These are phyloP conservation scores for Syncephalis plumigaleata DNA, from an alignment of 371 early-diverging fungal genomes.

Conservation along the genomic window DNA sequence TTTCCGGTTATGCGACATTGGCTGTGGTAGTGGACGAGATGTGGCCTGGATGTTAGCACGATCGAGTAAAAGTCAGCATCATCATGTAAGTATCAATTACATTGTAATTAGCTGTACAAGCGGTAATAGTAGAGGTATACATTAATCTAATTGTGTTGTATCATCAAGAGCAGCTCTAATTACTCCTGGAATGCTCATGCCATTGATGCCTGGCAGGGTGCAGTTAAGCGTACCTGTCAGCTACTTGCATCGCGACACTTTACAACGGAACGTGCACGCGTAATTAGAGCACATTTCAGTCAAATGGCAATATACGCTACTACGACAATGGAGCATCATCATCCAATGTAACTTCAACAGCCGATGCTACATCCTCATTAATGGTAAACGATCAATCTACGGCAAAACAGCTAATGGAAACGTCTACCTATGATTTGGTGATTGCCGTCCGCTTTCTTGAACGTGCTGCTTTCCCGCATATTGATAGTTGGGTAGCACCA, in stretches of 20 bases:
- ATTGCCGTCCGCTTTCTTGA: constrained; percentile 20
- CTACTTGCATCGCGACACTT: constrained; percentile 10
- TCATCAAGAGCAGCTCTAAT: too few species aligned
- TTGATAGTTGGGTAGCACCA: constrained; percentile 12
- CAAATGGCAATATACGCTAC: too few species aligned
- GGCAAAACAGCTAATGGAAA: background rate
- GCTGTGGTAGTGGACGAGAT: constrained; percentile 27
- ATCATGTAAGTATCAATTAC: background rate
- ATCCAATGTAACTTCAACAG: constrained; percentile 12
- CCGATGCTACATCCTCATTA: background rate
- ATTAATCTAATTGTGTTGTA: too few species aligned
- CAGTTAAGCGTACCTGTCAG: constrained; percentile 14
- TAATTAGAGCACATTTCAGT: too few species aligned
- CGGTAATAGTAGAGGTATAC: too few species aligned
- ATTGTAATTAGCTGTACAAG: too few species aligned
- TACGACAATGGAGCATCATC: constrained; percentile 10
- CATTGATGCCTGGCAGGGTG: constrained; percentile 15
- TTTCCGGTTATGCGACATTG: constrained; percentile 18
- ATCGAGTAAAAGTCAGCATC: too few species aligned
- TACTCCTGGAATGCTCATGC: constrained; percentile 15
- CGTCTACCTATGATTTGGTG: constrained; percentile 14
- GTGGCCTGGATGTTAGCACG: constrained; percentile 15
- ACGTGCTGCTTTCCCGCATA: constrained; percentile 11
- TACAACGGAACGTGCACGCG: constrained; percentile 4
- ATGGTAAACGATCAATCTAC: background rate